These are phyloP conservation scores for Pelargonium fulgidum DNA, from an alignment of 441 rosid genomes.

Conservation along the genomic window DNA sequence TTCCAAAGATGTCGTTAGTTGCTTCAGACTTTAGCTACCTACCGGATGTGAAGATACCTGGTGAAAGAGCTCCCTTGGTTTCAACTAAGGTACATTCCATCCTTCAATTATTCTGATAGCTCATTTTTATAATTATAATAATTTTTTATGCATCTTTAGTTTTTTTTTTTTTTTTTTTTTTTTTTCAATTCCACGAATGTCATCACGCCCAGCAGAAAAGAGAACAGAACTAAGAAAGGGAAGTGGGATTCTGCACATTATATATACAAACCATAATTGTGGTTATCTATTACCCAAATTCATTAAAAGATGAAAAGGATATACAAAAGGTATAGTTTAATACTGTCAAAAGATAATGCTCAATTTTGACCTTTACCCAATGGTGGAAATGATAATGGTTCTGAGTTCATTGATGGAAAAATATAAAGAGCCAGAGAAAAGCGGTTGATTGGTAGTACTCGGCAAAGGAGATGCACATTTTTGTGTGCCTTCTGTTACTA, in stretches of 20 bases:
- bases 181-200: background rate
- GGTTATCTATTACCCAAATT: background rate
- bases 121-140: background rate
- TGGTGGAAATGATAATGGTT: background rate
- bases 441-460: background rate
- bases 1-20: slow-evolving; percentile 90
- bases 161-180: background rate
- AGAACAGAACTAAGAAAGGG: background rate
- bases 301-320: background rate
- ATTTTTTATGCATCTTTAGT: background rate
- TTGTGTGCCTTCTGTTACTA: background rate
- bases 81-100: slow-evolving; percentile 65
- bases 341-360: background rate
- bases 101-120: background rate
- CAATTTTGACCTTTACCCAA: background rate
- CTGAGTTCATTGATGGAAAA: background rate
- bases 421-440: background rate
- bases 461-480: background rate
- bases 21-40: slow-evolving; percentile 92
- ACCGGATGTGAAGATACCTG: slow-evolving; percentile 84
- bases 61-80: slow-evolving; percentile 92
- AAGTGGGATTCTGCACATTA: background rate
- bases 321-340: background rate
- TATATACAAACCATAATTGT: background rate
- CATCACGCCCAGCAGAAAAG: background rate